These are phyloP conservation scores for Coemansia sp. DNA, from an alignment of 192 early-diverging fungal genomes.

Conservation along the genomic window DNA sequence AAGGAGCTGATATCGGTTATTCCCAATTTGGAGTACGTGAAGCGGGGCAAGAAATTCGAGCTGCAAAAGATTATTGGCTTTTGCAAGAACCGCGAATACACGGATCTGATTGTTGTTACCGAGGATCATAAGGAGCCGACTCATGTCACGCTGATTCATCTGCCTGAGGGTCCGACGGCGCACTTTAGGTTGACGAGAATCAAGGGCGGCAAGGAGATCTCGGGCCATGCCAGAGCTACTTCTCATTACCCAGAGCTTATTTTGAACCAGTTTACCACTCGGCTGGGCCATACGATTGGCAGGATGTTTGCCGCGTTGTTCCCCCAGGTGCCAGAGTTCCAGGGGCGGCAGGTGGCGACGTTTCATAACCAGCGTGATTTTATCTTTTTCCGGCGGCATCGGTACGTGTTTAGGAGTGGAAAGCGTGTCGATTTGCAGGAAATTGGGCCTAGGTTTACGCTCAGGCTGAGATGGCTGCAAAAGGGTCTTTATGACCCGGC, in stretches of 20 bases:
- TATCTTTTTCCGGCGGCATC: conserved; percentile 96
- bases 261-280: conserved; percentile 95
- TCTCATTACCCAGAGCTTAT: conserved; percentile 93
- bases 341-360: conserved; percentile 90
- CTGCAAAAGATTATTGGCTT: conserved; percentile 90
- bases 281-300: conserved; percentile 94
- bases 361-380: conserved; percentile 99
- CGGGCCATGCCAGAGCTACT: conserved; percentile 75
- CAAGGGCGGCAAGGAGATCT: conserved; percentile 75
- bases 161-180: conserved; percentile 95
- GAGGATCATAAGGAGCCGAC: conserved; percentile 91
- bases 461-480: conserved; percentile 92
- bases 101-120: conserved; percentile 91
- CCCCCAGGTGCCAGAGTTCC: conserved; percentile 96
- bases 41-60: conserved; percentile 82
- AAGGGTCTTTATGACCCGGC: conserved; percentile 90
- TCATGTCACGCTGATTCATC: conserved; percentile 88
- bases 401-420: conserved; percentile 87
- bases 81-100: conserved; percentile 85
- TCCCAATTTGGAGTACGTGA: conserved; percentile 86
- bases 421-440: conserved; percentile 90
- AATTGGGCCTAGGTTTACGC: conserved; percentile 92
- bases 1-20: conserved; percentile 88
- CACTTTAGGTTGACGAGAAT: conserved; percentile 91
- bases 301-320: conserved; percentile 94